phyloP scores from a whole-genome alignment of 306 rosid genomes.

The Adenanthera pavonina region DNA sequence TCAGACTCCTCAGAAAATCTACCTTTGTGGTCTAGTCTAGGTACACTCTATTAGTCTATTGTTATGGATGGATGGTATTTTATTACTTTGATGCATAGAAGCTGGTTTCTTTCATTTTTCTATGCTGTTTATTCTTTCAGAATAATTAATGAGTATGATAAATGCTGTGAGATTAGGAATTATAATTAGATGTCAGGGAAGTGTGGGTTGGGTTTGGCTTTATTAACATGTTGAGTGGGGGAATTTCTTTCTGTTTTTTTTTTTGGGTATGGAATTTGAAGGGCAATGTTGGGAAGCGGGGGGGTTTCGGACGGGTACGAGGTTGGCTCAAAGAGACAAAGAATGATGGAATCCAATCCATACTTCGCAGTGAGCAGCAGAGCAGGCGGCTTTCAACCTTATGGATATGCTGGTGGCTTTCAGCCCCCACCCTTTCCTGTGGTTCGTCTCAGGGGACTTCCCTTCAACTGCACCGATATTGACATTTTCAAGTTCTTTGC shows the following conservation, averaged over 20 bases:
- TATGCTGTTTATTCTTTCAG: background rate
- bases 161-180: conserved; percentile 33
- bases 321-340: conserved; percentile 96
- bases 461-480: conserved; percentile 91
- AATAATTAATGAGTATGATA: conserved; percentile 3
- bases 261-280: conserved; percentile 65
- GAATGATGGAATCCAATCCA: conserved; percentile 91
- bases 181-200: conserved; percentile 62
- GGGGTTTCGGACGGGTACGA: conserved; percentile 90
- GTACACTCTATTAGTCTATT: background rate
- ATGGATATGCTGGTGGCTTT: conserved; percentile 37
- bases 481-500: conserved; percentile 97
- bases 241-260: conserved; percentile 43
- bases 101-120: background rate
- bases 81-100: background rate
- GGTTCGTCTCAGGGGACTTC: conserved; percentile 98
- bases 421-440: conserved; percentile 71
- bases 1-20: background rate
- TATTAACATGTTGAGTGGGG: conserved; percentile 85
- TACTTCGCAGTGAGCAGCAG: conserved; percentile 85
- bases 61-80: background rate
- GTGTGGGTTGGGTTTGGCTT: conserved; percentile 72
- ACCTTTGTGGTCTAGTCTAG: background rate
- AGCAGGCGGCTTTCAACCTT: conserved; percentile 46
- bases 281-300: conserved; percentile 97